A percentile compares a stretch with the other conserved stretches of the same genome.
phyloP scores from a whole-genome alignment of 306 rosid species.

The Datisca glomerata region DNA sequence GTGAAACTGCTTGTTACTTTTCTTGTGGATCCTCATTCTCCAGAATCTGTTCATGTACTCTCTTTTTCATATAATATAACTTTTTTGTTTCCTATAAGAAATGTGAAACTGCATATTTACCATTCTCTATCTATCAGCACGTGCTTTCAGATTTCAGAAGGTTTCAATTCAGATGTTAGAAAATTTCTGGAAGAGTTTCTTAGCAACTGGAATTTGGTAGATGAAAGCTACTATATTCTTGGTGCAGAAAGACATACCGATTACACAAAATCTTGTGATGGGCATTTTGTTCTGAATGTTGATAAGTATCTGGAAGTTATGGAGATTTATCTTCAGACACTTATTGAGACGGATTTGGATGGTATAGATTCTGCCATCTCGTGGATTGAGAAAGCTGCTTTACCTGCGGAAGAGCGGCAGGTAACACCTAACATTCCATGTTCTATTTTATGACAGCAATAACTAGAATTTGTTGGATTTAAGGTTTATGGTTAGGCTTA shows the following conservation, averaged over 20 bases:
- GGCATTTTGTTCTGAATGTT: slow-evolving; percentile 25
- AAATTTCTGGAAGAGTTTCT: slow-evolving; percentile 60
- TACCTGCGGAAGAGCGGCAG: slow-evolving; percentile 62
- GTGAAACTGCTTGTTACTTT: no score
- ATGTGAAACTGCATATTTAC: no score
- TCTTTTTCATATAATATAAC: no score
- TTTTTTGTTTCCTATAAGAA: no score
- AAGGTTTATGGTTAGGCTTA: no score
- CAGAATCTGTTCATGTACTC: no score
- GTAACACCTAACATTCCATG: slow-evolving; percentile 19
- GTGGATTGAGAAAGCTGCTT: slow-evolving; percentile 66
- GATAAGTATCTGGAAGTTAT: slow-evolving; percentile 55
- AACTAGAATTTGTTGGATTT: no score
- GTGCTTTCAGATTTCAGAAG: slow-evolving; percentile 48
- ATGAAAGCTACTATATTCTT: slow-evolving; percentile 31
- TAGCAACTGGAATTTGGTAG: slow-evolving; percentile 47
- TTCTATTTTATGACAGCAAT: neutral
- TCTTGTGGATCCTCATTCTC: no score
- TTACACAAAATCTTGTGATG: slow-evolving; percentile 6
- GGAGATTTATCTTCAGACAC: slow-evolving; percentile 41
- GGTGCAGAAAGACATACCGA: slow-evolving; percentile 23
- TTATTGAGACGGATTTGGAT: slow-evolving; percentile 32
- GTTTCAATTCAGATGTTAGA: slow-evolving; percentile 21
- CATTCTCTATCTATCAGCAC: slow-evolving; percentile 31
- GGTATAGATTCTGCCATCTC: slow-evolving; percentile 46